Evolutionary conservation across 164 flowering plant genomes (phyloP).

Genomic region (Vitis rupestris): DNA sequence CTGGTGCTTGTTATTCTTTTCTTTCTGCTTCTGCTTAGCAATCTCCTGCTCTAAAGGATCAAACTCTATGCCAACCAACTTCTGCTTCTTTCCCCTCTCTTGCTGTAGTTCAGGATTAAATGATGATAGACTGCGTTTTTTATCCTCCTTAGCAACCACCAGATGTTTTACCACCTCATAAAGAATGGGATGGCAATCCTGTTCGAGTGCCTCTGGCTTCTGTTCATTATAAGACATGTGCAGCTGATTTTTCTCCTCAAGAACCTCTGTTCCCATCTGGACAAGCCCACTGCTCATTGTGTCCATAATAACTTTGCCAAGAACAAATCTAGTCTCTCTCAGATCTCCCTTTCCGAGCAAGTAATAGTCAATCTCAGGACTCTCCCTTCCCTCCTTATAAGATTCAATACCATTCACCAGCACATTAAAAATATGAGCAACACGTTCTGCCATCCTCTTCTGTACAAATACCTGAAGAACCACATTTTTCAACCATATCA

Average conservation of each 20-base stretch:
- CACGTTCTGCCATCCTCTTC: constrained; percentile 28
- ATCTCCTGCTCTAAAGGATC: not conserved
- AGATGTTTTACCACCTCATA: constrained; percentile 10
- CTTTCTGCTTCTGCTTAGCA: not conserved
- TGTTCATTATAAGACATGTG: not conserved
- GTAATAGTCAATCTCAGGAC: constrained; percentile 36
- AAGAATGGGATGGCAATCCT: not conserved
- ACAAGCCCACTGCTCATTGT: constrained; percentile 43
- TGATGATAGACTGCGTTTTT: not conserved
- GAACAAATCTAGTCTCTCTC: constrained; percentile 58
- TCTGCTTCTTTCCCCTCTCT: constrained; percentile 10
- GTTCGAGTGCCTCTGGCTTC: not conserved
- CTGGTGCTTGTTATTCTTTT: not conserved
- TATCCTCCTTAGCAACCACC: not conserved
- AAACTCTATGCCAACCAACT: not conserved
- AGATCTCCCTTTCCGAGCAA: constrained; percentile 51
- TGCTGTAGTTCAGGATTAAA: constrained; percentile 1
- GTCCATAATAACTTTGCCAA: constrained; percentile 73
- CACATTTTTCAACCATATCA: not conserved
- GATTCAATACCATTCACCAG: constrained; percentile 31
- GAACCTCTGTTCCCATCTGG: constrained; percentile 6
- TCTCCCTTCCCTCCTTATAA: constrained; percentile 18
- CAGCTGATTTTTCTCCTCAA: not conserved
- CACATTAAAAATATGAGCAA: constrained; percentile 40
- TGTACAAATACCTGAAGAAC: constrained; percentile 60